Evolutionary conservation across 371 early-diverging fungal genomes (phyloP), one percentile per base, ranked within the genome.

Genomic region (Actinomortierella ambigua): DNA sequence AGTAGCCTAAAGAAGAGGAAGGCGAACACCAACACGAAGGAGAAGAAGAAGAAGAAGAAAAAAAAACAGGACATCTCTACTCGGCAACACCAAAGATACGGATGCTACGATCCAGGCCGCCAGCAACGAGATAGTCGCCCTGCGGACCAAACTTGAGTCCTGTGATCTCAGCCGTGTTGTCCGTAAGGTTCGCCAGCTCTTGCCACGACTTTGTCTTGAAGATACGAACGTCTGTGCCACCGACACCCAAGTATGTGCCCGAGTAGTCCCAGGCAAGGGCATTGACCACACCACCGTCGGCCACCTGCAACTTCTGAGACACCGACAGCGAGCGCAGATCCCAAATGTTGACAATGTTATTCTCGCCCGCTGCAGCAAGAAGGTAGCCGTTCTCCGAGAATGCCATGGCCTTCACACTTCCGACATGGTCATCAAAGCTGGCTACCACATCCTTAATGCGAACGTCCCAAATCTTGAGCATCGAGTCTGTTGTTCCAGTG

Each of bases 301-400:
- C 80, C 42, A 93, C 67, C 49, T 82, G 77, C 64, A 95, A 82
- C 47, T 87, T 87, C 55, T 91, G 85, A 62, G 90, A 80, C 63
- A 87, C 86, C 52, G 79, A 81, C 53, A 94, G 82, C 55, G 95
- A 96, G 63, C 96, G 89, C 57, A 97, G 82, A 83, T 96, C 95
- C 95, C 96, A 97, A 49, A 95, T 69, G 56, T 88, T 88, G 14
- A 94, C 93, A 20, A 89, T 70, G 57, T 85, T 82, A 40, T 89
- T 85, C 64, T 87, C 86, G 0, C 85, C 79, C 17, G 87, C 84
- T 9, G 95, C 89, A 11, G 93, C 95, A 57, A 97, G 81, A 61
- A 92, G 84, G 76, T 95, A 95, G 54, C 89, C 96, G 78, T 96
- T 96, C 67, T 96, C 96, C 28, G 93, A 91, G 76, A 97, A 96